phyloP scores from a whole-genome alignment of 805 yeast genomes.

The Pichia phayaonensis region DNA sequence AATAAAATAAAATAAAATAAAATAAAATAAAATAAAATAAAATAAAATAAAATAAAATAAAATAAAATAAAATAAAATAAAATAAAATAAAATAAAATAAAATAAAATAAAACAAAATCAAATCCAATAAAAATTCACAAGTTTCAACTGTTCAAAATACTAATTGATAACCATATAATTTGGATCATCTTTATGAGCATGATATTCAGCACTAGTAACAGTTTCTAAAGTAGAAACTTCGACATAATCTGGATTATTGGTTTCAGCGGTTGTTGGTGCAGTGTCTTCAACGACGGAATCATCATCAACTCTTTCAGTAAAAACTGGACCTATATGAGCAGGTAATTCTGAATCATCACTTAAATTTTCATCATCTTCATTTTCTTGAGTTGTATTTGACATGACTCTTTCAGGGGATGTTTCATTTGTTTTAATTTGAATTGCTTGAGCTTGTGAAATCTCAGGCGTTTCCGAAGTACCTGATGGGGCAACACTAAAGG shows the following conservation, averaged over 20 bases:
- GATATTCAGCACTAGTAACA: constrained; percentile 40
- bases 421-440: constrained; percentile 2
- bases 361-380: constrained; percentile 6
- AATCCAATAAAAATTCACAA: too few species aligned
- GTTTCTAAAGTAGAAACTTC: constrained; percentile 39
- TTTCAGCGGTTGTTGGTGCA: constrained; percentile 3
- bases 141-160: constrained; percentile 4
- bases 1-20: too few species aligned
- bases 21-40: too few species aligned
- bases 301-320: constrained; percentile 24
- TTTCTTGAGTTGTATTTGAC: not conserved
- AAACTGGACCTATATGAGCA: constrained; percentile 21
- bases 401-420: constrained; percentile 4
- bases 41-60: too few species aligned
- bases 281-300: not conserved
- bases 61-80: too few species aligned
- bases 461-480: constrained; percentile 7
- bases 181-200: constrained; percentile 39
- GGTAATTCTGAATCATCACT: constrained; percentile 20
- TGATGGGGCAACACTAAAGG: constrained; percentile 1
- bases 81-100: not conserved
- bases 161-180: constrained; percentile 34
- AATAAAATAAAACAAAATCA: not conserved
- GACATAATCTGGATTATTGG: constrained; percentile 15
- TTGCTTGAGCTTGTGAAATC: constrained; percentile 6